Evolutionary conservation across 306 rosid species (phyloP), one percentile per base, ranked within the genome.

Genomic region (Hylodesmum podocarpum): DNA sequence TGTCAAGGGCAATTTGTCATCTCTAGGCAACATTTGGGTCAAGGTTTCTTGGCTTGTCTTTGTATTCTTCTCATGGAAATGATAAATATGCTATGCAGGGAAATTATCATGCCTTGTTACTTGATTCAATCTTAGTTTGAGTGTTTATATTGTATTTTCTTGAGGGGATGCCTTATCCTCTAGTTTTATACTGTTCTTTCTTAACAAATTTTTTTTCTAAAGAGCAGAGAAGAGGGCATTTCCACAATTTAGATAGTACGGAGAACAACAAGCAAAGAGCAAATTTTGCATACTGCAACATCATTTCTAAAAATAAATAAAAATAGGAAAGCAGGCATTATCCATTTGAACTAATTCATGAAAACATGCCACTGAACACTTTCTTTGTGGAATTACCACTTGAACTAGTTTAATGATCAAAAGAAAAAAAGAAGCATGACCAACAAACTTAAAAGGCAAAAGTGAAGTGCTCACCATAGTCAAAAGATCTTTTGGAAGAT

Each of bases 401-500:
- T 75, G 1, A 36, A 75, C 51, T 31, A 47, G 43, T 50, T 25
- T 34, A 66, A 58, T 22, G 39, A 80, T 51, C 51, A 79, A 19
- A 19, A 65, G 28, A 41, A 34, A 47, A 22, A 76, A 39, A 4
- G 39, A 33, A 22, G 55, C 27, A n/a, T n/a, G n/a, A n/a, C 28
- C 58, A 65, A 29, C 49, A 75, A 28, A 46, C 50, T 29, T 49
- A 58, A 82, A 16, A 41, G 64, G 7, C 12, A 15, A 40, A 43
- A 63, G 51, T n/a, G 22, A 73, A 83, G 77, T 65, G 24, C 91
- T 85, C 78, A 94, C 98, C 97, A 87, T 94, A 28, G 88, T 89
- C 82, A 94, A 82, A 86, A 94, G 98, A 67, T 92, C 98, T 77
- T 88, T 88, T 22, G 98, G 98, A 90, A 94, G 98, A 79, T 82